These are phyloP conservation scores for Kazachstania psychrophila DNA, from an alignment of 805 yeast species.

Conservation along the genomic window DNA sequence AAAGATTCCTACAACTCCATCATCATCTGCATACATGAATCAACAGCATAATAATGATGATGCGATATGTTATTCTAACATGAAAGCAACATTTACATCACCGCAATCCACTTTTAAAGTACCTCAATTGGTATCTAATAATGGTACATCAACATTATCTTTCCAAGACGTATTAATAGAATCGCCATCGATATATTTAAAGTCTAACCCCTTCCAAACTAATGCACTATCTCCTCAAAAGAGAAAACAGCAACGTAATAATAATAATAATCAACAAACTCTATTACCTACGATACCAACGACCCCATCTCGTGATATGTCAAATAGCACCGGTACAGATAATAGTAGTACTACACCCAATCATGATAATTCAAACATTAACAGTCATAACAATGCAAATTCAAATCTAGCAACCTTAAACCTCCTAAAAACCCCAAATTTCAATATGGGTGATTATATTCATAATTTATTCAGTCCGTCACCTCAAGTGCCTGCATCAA, in stretches of 20 bases:
- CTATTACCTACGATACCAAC: slow-evolving; percentile 13
- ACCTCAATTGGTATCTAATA: slow-evolving; percentile 9
- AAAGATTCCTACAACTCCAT: slow-evolving; percentile 24
- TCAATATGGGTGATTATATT: slow-evolving; percentile 32
- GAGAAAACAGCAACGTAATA: slow-evolving; percentile 4
- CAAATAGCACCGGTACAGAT: not conserved
- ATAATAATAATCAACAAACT: not conserved
- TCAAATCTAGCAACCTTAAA: slow-evolving; percentile 1
- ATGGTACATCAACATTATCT: slow-evolving; percentile 1
- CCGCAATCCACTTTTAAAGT: slow-evolving; percentile 28
- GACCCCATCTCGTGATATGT: slow-evolving; percentile 24
- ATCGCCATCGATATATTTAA: slow-evolving; percentile 19
- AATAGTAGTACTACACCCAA: not conserved
- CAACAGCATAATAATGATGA: slow-evolving; percentile 11
- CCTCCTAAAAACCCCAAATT: slow-evolving; percentile 26
- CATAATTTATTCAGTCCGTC: slow-evolving; percentile 31
- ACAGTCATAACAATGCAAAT: not conserved
- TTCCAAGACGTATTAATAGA: slow-evolving; percentile 20
- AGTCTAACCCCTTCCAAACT: slow-evolving; percentile 1
- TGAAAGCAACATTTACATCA: slow-evolving; percentile 23
- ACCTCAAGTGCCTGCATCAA: slow-evolving; percentile 5
- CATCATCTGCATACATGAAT: slow-evolving; percentile 5
- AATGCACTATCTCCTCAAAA: slow-evolving; percentile 13
- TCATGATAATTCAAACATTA: not conserved
- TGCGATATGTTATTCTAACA: slow-evolving; percentile 21